Conservation (phyloP, 169 alveolate species). For the Cyclospora cayetanensis region DNA sequence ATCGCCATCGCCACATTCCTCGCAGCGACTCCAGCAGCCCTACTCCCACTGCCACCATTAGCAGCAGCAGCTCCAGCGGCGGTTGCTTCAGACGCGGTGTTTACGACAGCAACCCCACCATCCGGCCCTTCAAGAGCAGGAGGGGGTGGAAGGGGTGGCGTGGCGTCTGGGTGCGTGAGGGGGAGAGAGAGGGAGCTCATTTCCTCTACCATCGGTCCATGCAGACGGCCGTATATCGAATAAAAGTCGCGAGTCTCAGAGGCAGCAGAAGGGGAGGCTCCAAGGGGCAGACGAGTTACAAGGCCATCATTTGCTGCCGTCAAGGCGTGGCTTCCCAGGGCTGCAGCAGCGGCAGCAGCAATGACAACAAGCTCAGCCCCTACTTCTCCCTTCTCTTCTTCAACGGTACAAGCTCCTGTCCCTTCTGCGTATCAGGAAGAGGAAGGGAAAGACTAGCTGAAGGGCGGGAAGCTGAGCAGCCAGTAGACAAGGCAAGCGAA, state of each 20-base stretch:
- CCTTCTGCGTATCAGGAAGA: neutral
- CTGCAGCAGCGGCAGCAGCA: conserved; percentile 34
- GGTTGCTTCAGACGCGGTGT: neutral
- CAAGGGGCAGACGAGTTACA: conserved; percentile 7
- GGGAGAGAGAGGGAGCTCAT: neutral
- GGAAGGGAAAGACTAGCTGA: neutral
- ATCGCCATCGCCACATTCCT: neutral
- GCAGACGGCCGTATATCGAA: conserved; percentile 5
- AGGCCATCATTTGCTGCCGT: conserved; percentile 50
- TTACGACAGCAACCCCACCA: neutral
- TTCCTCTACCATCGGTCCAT: neutral
- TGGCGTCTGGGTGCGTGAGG: conserved; percentile 17
- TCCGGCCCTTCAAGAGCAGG: neutral
- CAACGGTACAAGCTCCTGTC: neutral
- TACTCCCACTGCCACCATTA: too few species aligned
- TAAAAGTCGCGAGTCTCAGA: conserved; percentile 13
- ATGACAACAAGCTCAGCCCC: neutral
- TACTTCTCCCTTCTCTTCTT: neutral
- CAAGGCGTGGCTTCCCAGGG: conserved; percentile 23
- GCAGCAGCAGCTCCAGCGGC: conserved; percentile 32
- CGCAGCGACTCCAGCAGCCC: neutral
- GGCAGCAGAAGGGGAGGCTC: neutral
- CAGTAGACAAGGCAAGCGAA: neutral
- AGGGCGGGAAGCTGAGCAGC: neutral
- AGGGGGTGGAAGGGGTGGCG: neutral